Evolutionary conservation across 495 filamentous ascomycete genomes (phyloP).

Genomic region (Penicillium taxi): DNA sequence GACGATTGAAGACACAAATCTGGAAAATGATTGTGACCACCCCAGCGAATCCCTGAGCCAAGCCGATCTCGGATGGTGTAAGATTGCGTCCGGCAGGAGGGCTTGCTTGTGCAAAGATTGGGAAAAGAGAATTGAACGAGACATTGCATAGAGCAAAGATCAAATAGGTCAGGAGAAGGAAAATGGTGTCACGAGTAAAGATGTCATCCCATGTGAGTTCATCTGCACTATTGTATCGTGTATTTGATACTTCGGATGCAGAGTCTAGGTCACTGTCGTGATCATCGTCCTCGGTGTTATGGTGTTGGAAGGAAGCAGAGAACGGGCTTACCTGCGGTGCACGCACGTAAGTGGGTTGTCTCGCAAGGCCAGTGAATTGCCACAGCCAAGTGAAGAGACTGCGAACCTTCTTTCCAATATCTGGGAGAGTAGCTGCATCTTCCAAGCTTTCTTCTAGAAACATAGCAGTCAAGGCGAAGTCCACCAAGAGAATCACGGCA

Average conservation of each 20-base stretch:
- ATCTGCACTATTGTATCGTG: slow-evolving; percentile 22
- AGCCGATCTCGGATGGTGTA: slow-evolving; percentile 70
- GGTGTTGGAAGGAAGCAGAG: slow-evolving; percentile 16
- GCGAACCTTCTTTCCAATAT: slow-evolving; percentile 48
- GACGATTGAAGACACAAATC: slow-evolving; percentile 66
- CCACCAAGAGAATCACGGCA: slow-evolving; percentile 60
- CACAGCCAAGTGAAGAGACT: slow-evolving; percentile 62
- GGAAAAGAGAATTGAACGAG: slow-evolving; percentile 83
- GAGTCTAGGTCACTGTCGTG: slow-evolving; percentile 40
- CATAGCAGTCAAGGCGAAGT: slow-evolving; percentile 61
- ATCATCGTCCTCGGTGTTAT: slow-evolving; percentile 23
- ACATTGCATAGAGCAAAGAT: slow-evolving; percentile 87
- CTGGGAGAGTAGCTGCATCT: slow-evolving; percentile 56
- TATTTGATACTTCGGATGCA: slow-evolving; percentile 35
- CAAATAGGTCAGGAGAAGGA: slow-evolving; percentile 72
- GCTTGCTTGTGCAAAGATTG: slow-evolving; percentile 72
- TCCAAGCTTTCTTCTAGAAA: slow-evolving; percentile 88
- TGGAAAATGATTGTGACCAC: slow-evolving; percentile 83
- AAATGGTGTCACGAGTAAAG: slow-evolving; percentile 69
- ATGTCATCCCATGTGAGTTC: slow-evolving; percentile 44
- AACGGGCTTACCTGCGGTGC: slow-evolving; percentile 12
- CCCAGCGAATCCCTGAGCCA: slow-evolving; percentile 79
- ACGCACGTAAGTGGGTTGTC: slow-evolving; percentile 51
- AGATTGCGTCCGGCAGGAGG: slow-evolving; percentile 70
- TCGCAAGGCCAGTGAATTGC: slow-evolving; percentile 58